Evolutionary conservation across 805 yeast species (phyloP), one percentile per base, ranked within the genome.

Genomic region (Cephaloascus albidus): DNA sequence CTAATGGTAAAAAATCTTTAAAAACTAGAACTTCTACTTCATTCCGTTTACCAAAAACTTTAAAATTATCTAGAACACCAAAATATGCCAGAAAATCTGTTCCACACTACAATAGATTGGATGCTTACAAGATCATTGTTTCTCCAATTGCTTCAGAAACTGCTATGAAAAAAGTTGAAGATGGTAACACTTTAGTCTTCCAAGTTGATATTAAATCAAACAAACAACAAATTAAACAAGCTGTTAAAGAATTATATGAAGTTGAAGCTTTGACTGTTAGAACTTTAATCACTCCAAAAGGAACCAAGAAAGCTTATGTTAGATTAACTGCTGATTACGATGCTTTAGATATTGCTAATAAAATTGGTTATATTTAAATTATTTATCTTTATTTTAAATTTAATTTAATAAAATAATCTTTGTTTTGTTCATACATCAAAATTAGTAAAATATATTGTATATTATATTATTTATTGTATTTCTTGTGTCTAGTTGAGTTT

Each of bases 291-390:
- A 87, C 95, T 78, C 97, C 98, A 70, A 89, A 93, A 74, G 98
- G 98, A 73, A 85, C 97, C 78, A 93, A 93, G 87, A 93, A 93
- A 83, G 98, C 98, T 68, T 93, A 84, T 81, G 90, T 93, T 68
- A 87, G 95, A 79, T 85, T 93, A 70, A 87, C 97, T 65, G 90
- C 96, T 69, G 98, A 93, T 74, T 85, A 81, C 80, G 98, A 93
- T 76, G 97, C 97, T 72, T 85, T 93, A 69, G 98, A 93, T 72
- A 88, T 93, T 72, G 98, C 98, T 70, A 89, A 89, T 95, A 87
- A 93, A 78, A 93, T 90, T 68, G 98, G 98, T 76, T 89, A 88
- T 94, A 83, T 90, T 72, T 90, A 79, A 85, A 60, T 47, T 37
- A 39, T 36, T 45, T 44, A 40, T 20, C 36, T 30, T 15, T 23